Evolutionary conservation across 2,329 filamentous ascomycete genomes (phyloP), one percentile per base, ranked within the genome.

Genomic region (Raffaelea arxii): DNA sequence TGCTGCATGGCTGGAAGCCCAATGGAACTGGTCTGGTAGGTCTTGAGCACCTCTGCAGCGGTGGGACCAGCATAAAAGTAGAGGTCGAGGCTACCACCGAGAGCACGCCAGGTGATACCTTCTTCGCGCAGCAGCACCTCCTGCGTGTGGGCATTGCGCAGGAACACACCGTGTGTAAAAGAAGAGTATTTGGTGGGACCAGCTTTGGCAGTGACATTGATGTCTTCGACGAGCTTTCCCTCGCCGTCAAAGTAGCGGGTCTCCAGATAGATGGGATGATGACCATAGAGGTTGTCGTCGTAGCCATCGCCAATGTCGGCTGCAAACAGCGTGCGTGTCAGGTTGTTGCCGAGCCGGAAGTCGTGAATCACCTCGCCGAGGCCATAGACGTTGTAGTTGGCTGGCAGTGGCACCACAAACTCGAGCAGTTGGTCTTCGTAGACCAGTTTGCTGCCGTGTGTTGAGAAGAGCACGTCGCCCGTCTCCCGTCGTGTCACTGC

Each of bases 391-490:
- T 84, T 78, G 0, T 85, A 83, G 45, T 79, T 68, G 1, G 75
- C 62, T 0, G 86, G 85, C 11, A 92, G 69, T 50, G 70, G 75
- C 2, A 86, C 90, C 38, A 83, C 75, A 49, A 91, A 69, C 19
- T 81, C 77, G 22, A 92, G 63, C 56, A 88, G 92, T 61, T 92
- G 86, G 11, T 78, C 78, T 64, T 92, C 82, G 55, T 89, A 92
- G 38, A 92, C 69, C 11, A 92, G 65, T 9, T 71, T 68, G 4
- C 76, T 74, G 1, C 73, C 80, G 1, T 78, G 78, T 0, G 84
- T 86, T 55, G 90, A 81, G 59, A 88, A 87, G 10, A 88, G 63
- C 4, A 77, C 68, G 51, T 81, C 74, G 38, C 62, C 62, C 3
- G 60, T 64, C 23, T 57, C 57, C 9, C 57, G 54, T 21, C 66